These are phyloP conservation scores for Lipomyces sp. DNA, from an alignment of 805 yeast genomes.

Conservation along the genomic window DNA sequence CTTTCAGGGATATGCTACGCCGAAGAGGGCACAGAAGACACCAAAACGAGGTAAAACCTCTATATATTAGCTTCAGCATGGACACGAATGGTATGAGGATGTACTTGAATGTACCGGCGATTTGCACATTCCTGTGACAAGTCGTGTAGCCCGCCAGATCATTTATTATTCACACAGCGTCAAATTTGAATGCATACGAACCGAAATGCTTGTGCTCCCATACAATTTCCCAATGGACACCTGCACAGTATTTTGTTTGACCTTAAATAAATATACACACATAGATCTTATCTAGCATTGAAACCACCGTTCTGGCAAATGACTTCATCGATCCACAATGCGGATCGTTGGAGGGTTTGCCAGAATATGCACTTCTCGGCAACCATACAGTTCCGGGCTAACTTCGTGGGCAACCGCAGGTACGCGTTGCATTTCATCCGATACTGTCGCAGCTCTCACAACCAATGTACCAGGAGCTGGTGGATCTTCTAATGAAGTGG, in stretches of 20 bases:
- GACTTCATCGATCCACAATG: background rate
- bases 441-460: background rate
- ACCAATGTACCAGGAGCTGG: background rate
- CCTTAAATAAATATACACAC: background rate
- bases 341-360: background rate
- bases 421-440: background rate
- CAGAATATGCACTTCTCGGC: background rate
- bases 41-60: no score
- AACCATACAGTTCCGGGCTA: background rate
- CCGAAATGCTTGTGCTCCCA: no score
- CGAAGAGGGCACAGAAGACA: no score
- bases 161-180: no score
- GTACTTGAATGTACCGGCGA: no score
- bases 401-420: background rate
- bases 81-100: no score
- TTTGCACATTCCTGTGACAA: no score
- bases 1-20: no score
- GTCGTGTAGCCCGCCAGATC: no score
- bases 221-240: no score
- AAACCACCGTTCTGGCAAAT: background rate
- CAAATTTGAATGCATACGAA: no score
- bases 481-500: background rate
- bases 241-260: background rate
- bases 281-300: background rate
- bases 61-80: no score